A percentile compares a stretch with the other conserved stretches of the same genome.
Conservation (phyloP, 2,329 filamentous ascomycete species). For the Monilinia fructigena region DNA sequence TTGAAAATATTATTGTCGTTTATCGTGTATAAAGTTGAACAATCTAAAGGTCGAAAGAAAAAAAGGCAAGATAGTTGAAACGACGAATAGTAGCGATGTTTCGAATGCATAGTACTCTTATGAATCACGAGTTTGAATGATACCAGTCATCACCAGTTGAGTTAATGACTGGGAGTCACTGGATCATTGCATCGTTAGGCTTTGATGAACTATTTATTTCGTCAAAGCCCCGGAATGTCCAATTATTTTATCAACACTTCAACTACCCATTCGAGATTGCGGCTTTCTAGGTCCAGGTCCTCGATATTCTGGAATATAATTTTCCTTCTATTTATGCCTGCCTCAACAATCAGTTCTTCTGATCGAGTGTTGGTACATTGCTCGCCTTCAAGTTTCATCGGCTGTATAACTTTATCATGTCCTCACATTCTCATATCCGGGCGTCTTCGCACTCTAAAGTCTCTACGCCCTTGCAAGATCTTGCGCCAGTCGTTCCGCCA, state of each 20-base stretch:
- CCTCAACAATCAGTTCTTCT: background rate
- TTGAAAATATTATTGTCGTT: background rate
- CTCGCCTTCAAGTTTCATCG: background rate
- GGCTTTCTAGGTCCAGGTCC: background rate
- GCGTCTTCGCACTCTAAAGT: background rate
- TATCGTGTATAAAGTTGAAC: background rate
- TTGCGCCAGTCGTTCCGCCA: background rate
- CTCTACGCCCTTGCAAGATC: background rate
- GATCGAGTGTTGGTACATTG: background rate
- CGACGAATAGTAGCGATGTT: background rate
- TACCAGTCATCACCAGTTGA: background rate
- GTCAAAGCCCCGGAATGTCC: too few relatives aligned
- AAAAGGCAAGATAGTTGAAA: background rate
- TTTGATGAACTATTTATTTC: background rate
- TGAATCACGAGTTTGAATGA: background rate
- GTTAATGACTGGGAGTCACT: background rate
- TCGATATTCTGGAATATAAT: background rate
- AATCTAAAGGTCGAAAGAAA: background rate
- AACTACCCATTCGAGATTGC: background rate
- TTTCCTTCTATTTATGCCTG: background rate
- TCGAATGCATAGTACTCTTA: background rate
- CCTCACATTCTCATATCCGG: background rate
- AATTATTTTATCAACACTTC: background rate
- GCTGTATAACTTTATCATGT: background rate
- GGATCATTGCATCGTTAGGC: background rate